A percentile compares a stretch with the other conserved stretches of the same genome.
Evolutionary conservation across 257 asterid genomes (phyloP).

Genomic region (Nicotiana benthamiana): DNA sequence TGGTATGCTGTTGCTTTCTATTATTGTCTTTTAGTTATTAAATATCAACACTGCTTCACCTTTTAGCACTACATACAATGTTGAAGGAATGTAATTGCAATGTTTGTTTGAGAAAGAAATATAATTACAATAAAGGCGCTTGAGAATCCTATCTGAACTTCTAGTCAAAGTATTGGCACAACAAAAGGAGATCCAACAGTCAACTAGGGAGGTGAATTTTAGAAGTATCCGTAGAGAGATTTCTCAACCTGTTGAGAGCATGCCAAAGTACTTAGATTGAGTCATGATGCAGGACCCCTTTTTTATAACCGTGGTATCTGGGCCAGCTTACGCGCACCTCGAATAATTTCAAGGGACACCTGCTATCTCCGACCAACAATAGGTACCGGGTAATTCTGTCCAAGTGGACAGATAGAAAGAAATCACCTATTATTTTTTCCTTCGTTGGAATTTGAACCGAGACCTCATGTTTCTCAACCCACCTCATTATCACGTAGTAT

Average conservation of each 20-base stretch:
- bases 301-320: too few species aligned
- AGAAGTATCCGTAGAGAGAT: background rate
- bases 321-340: too few species aligned
- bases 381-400: too few species aligned
- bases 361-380: too few species aligned
- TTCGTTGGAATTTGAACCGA: too few species aligned
- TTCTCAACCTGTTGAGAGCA: background rate
- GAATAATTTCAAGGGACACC: too few species aligned
- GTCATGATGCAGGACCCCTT: background rate
- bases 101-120: background rate
- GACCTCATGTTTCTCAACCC: too few species aligned
- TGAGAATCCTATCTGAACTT: background rate
- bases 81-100: background rate
- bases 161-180: background rate
- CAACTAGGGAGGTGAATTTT: background rate
- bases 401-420: too few species aligned
- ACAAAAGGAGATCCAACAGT: background rate
- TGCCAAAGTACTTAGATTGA: background rate
- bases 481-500: too few species aligned
- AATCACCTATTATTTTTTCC: too few species aligned
- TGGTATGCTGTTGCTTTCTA: conserved; percentile 33
- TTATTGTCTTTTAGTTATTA: conserved; percentile 1
- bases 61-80: background rate
- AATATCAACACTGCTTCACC: background rate
- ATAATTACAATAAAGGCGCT: background rate